Evolutionary conservation across 257 asterid genomes (phyloP).

Genomic region (Rehmannia glutinosa): DNA sequence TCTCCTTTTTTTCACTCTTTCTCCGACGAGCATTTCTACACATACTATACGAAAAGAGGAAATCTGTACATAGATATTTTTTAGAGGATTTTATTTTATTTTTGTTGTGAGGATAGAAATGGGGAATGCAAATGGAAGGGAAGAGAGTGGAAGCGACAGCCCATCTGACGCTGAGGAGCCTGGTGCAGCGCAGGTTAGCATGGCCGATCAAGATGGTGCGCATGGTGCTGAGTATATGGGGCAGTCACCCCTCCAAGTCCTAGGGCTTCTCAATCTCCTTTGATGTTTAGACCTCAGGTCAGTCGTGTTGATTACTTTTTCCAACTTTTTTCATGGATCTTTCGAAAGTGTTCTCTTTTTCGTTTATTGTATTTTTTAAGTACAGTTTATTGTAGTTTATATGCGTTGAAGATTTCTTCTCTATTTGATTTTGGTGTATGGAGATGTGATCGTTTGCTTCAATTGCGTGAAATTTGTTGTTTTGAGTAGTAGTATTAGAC

Average conservation of each 20-base stretch:
- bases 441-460: conserved; percentile 17
- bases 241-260: conserved; percentile 94
- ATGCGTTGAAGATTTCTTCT: not conserved
- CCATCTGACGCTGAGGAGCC: conserved; percentile 44
- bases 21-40: conserved; percentile 18
- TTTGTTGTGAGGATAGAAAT: conserved; percentile 25
- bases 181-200: conserved; percentile 37
- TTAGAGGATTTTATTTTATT: conserved; percentile 24
- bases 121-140: conserved; percentile 95
- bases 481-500: not conserved
- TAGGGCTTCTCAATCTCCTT: conserved; percentile 80
- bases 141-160: conserved; percentile 52
- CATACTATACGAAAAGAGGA: conserved; percentile 2
- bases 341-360: not conserved
- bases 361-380: too few relatives aligned
- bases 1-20: not conserved
- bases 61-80: conserved; percentile 30
- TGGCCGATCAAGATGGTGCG: conserved; percentile 42
- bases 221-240: conserved; percentile 58
- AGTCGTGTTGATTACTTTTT: conserved; percentile 6
- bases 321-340: not conserved
- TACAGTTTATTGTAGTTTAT: not conserved
- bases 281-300: conserved; percentile 92
- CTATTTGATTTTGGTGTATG: conserved; percentile 8
- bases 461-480: conserved; percentile 9